Evolutionary conservation across 2,329 filamentous ascomycete genomes (phyloP).

Genomic region (Pseudofabraea citricarpa): DNA sequence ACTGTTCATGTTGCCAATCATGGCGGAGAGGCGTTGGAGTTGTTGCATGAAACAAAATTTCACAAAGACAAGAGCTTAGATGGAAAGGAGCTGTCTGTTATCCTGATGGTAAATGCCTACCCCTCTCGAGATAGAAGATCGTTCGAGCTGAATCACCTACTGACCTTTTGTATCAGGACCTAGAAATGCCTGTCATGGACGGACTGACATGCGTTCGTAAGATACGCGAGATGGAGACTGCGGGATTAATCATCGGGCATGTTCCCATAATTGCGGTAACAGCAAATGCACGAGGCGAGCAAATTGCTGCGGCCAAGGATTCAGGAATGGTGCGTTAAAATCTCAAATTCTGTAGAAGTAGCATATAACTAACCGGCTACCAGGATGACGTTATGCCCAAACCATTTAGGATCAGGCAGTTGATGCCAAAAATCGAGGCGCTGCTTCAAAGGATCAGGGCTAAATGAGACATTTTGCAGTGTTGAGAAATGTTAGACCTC

Average conservation of each 20-base stretch:
- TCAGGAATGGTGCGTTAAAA: constrained; percentile 64
- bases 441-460: constrained; percentile 8
- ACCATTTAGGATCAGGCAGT: constrained; percentile 65
- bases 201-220: constrained; percentile 66
- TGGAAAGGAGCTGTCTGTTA: constrained; percentile 60
- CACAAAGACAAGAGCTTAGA: constrained; percentile 85
- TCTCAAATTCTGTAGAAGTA: no score
- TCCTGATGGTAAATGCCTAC: constrained; percentile 51
- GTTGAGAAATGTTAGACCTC: no score
- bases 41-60: constrained; percentile 55
- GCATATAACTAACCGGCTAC: constrained; percentile 10
- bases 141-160: background rate
- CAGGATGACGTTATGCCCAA: constrained; percentile 73
- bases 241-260: constrained; percentile 52
- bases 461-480: no score
- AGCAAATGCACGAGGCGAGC: constrained; percentile 69
- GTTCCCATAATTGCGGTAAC: constrained; percentile 75
- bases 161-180: no score
- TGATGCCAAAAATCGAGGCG: constrained; percentile 61
- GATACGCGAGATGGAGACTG: constrained; percentile 62
- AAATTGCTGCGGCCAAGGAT: constrained; percentile 63
- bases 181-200: constrained; percentile 81
- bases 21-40: constrained; percentile 68
- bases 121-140: background rate
- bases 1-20: constrained; percentile 59